phyloP scores from a whole-genome alignment of 116 monocot species.

The Dioscorea cayenensis region DNA sequence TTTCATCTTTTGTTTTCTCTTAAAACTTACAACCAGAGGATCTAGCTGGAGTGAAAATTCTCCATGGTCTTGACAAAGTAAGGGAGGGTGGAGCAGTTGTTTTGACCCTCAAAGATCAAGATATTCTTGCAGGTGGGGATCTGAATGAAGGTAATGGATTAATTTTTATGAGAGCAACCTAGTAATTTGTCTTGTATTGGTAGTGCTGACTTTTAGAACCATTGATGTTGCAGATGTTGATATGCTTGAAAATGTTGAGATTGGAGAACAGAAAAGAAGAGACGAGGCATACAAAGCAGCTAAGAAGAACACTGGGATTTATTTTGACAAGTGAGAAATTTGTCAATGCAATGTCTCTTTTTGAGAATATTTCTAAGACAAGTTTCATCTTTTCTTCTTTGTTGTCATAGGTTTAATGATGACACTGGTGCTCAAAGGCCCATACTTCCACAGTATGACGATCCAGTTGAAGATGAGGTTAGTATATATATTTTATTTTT shows the following conservation, averaged over 20 bases:
- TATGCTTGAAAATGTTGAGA: constrained; percentile 98
- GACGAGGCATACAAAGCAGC: constrained; percentile 79
- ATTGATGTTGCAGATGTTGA: constrained; percentile 42
- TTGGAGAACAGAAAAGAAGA: constrained; percentile 90
- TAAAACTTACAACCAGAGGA: constrained; percentile 38
- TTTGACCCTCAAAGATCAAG: constrained; percentile 91
- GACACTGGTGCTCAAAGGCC: constrained; percentile 41
- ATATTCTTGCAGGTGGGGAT: constrained; percentile 76
- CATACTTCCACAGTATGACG: constrained; percentile 92
- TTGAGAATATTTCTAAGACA: neutral
- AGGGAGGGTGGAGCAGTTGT: constrained; percentile 94
- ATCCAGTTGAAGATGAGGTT: constrained; percentile 80
- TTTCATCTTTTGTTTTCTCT: neutral
- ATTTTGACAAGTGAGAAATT: constrained; percentile 68
- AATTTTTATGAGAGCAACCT: neutral
- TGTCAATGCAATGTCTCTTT: neutral
- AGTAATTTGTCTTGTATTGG: neutral
- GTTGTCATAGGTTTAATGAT: constrained; percentile 54
- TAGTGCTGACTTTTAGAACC: neutral
- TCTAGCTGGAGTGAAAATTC: constrained; percentile 85
- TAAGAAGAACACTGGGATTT: constrained; percentile 65
- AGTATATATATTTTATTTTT: constrained; percentile 1
- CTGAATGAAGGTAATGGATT: constrained; percentile 71
- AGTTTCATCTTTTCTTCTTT: neutral
- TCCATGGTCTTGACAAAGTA: constrained; percentile 95